phyloP scores from a whole-genome alignment of 257 asterid species.

The Ilex asprella region DNA sequence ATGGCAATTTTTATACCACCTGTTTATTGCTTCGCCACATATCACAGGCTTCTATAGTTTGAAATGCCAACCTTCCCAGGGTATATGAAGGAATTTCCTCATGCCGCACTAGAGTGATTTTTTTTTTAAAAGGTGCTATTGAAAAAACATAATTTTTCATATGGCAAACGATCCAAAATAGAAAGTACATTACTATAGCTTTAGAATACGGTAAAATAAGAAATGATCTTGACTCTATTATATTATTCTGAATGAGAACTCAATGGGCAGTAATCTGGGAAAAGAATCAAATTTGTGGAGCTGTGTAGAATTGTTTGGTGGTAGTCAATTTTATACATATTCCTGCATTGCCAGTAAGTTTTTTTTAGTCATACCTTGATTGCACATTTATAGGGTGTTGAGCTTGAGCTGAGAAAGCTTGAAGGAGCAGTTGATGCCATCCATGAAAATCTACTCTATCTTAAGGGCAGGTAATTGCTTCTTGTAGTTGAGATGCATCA shows the following conservation, averaged over 20 bases:
- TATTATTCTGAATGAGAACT: background rate
- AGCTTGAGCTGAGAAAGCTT: constrained; percentile 84
- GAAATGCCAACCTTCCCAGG: too few species aligned
- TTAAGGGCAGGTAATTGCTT: constrained; percentile 50
- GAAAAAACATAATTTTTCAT: too few species aligned
- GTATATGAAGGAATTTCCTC: too few species aligned
- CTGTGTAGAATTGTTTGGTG: background rate
- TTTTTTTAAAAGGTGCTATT: too few species aligned
- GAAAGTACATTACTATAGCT: too few species aligned
- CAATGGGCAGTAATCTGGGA: background rate
- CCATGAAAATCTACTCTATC: constrained; percentile 70
- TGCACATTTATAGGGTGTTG: constrained; percentile 47
- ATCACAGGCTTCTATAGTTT: background rate
- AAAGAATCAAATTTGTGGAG: too few species aligned
- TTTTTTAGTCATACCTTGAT: background rate
- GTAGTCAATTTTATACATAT: background rate
- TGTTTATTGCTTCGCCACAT: background rate
- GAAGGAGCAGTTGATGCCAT: constrained; percentile 89
- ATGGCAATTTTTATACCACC: background rate
- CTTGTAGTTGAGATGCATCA: background rate
- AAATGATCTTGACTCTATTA: background rate
- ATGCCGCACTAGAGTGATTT: too few species aligned
- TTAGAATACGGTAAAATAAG: too few species aligned
- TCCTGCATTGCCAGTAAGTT: too few species aligned
- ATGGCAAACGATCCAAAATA: too few species aligned